A percentile compares a stretch with the other conserved stretches of the same genome.
Conservation (phyloP, 2,329 filamentous ascomycete genomes). For the Didymella glomerata region DNA sequence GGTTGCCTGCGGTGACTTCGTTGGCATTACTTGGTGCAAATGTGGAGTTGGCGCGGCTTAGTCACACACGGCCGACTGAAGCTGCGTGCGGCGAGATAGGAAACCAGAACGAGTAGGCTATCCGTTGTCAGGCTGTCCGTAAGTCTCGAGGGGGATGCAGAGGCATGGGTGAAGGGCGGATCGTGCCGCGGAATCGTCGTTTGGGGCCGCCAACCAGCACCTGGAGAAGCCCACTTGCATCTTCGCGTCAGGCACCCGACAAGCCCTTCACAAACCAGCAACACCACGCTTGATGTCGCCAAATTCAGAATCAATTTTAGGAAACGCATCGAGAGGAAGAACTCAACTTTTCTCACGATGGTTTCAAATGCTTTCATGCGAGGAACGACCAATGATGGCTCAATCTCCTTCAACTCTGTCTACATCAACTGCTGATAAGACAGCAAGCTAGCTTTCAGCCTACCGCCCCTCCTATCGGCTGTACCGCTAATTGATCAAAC, state of each 20-base stretch:
- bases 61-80: background rate
- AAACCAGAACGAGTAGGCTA: background rate
- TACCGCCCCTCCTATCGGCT: background rate
- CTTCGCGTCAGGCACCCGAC: background rate
- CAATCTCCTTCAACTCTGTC: background rate
- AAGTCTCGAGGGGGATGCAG: background rate
- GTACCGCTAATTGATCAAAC: background rate
- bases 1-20: background rate
- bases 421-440: background rate
- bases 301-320: background rate
- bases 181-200: background rate
- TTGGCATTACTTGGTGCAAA: background rate
- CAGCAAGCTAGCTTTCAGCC: background rate
- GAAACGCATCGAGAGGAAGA: background rate
- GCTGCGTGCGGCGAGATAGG: background rate
- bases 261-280: background rate
- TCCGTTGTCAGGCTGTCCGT: background rate
- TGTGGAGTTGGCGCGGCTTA: background rate
- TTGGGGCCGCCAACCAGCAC: background rate
- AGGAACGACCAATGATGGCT: background rate
- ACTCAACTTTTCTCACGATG: background rate
- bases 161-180: background rate
- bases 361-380: background rate
- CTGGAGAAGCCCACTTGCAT: background rate
- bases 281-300: background rate